Base-by-base conservation (phyloP, 495 filamentous ascomycete genomes). In the Penicillium crystallinum region DNA sequence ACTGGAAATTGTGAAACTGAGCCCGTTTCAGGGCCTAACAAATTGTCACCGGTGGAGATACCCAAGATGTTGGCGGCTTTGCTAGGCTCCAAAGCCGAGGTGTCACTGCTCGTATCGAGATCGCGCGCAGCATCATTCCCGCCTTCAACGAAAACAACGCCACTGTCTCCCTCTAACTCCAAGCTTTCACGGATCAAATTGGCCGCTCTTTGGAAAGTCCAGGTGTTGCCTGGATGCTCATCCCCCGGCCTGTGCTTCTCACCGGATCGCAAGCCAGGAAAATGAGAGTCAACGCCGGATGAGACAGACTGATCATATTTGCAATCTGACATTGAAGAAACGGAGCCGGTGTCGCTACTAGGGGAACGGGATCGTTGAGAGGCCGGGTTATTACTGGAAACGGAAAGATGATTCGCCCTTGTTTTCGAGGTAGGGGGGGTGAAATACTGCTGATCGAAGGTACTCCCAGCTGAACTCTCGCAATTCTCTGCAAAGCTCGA, bases 131-230 rank as follows among this genome's bases (percentile, higher is more conserved):
- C 50, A 14, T 56, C 62, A 21, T 58, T 61, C 8, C 62, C 59
- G 18, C 61, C 59, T 43, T 73, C 77, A 12, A 79, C 62, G 52
- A 82, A 82, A 0, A 78, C 70, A 15, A 79, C 75, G 22, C 79
- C 81, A 4, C 78, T 73, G 22, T 72, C 66, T 0, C 55, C 57
- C 15, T 73, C 67, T 3, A 84, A 42, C 37, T 79, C 77, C 11
- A 82, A 66, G 11, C 77, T 76, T 56, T 82, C 74, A n/a, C 76
- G 73, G 7, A 84, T 69, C 1, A 84, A 52, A 49, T 82, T 77
- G 7, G 78, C 78, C 1, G 80, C 81, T 43, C 79, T 73, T 40
- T 66, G 65, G 47, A 83, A 80, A 12, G 78, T 73, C 64, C 66
- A 70, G 5, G 49, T 57, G 51, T 70, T 69, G 18, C 57, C 62